Evolutionary conservation across 1,284 basidiomycete genomes (phyloP), one percentile per base, ranked within the genome.

Genomic region (Tilletia horrida): DNA sequence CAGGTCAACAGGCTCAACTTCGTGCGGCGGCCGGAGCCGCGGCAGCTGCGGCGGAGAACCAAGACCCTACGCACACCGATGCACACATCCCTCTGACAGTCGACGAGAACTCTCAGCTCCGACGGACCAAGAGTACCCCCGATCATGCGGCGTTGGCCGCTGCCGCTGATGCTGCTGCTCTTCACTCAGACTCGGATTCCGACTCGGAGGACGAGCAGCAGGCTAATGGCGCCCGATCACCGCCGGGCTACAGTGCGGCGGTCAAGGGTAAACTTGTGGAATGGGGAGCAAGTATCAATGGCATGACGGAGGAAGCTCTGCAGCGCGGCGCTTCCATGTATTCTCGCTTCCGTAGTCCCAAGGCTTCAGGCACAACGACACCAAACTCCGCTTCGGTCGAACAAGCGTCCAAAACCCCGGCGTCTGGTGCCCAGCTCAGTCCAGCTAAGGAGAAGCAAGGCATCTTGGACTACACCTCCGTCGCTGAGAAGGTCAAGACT

Each of bases 1-100:
- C 55, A 9, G 55, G 55, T 18, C 71, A 74, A 16, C 71, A 74
- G 63, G 71, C 67, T 16, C 69, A 68, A 1, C 70, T 67, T 3
- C 69, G 71, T 13, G 67, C 69, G 1, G 70, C 70, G 9, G 70
- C 73, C 6, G 35, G 21, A n/a, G 14, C 13, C 1, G 64, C n/a
- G 18, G 23, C 31, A 6, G 62, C 45, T 11, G 35, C 35, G 35
- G 35, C 35, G 35, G 35, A 40, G 35, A 40, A 40, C 35, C 35
- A 40, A 40, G 35, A 40, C 11, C 35, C 35, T 40, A 40, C 35
- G 6, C 35, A 40, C 11, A 4, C 4, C 35, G 35, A 40, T 11
- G 35, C 35, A 11, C 35, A 40, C 11, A 11, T 40, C 4, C 35
- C 35, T 40, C 35, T 40, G 35, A 6, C 35, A 40, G 62, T 29